Evolutionary conservation across 148 eudicot genomes (phyloP).

Genomic region (Limonium bicolor): DNA sequence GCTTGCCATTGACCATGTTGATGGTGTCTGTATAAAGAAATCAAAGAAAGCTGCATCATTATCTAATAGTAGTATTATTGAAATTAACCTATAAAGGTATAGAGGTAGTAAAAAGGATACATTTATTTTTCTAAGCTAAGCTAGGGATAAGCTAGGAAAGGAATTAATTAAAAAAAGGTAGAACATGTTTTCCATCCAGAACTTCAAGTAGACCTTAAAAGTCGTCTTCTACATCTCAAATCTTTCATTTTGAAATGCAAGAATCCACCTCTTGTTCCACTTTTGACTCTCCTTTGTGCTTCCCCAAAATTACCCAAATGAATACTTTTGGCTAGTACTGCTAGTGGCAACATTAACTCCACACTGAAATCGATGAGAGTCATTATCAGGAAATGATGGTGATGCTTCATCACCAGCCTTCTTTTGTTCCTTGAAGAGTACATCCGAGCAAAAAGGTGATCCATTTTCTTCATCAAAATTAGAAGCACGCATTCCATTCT

Average conservation of each 20-base stretch:
- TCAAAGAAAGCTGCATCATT: too few relatives aligned
- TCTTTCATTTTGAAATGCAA: slow-evolving; percentile 69
- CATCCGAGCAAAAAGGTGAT: slow-evolving; percentile 15
- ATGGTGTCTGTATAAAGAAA: too few relatives aligned
- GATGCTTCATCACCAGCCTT: slow-evolving; percentile 26
- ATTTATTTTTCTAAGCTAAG: too few relatives aligned
- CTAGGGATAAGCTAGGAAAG: slow-evolving; percentile 76
- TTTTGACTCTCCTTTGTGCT: slow-evolving; percentile 75
- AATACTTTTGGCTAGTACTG: slow-evolving; percentile 23
- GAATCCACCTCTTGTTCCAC: slow-evolving; percentile 77
- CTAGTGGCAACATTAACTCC: slow-evolving; percentile 19
- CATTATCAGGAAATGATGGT: too few relatives aligned
- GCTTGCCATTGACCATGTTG: too few relatives aligned
- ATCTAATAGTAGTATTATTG: too few relatives aligned
- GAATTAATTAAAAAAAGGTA: slow-evolving; percentile 91
- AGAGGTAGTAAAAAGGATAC: too few relatives aligned
- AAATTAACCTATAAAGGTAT: too few relatives aligned
- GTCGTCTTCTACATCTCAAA: slow-evolving; percentile 76
- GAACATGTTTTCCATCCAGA: slow-evolving; percentile 89
- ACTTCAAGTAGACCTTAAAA: slow-evolving; percentile 76
- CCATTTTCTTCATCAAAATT: slow-evolving; percentile 27
- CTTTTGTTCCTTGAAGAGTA: slow-evolving; percentile 12
- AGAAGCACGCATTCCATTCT: slow-evolving; percentile 28
- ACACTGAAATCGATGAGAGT: slow-evolving; percentile 13
- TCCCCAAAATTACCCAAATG: slow-evolving; percentile 58